A percentile compares a stretch with the other conserved stretches of the same genome.
Conservation (phyloP, 2,329 filamentous ascomycete genomes). For the Stromatinia cepivora region DNA sequence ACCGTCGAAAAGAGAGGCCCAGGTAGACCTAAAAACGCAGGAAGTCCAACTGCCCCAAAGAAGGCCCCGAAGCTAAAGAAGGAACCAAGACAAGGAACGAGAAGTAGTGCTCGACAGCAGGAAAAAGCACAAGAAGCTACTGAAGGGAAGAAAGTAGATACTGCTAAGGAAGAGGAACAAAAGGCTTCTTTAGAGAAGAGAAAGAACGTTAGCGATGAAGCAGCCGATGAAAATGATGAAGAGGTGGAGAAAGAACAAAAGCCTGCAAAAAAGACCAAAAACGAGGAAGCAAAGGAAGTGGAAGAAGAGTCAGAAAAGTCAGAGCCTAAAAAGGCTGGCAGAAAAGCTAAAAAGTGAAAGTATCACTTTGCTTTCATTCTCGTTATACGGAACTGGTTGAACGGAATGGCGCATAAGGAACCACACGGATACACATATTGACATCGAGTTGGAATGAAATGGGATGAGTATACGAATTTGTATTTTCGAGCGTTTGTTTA, state of each 20-base stretch:
- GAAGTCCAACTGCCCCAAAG: background rate
- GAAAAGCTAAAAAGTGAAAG: constrained; percentile 20
- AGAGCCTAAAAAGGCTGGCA: background rate
- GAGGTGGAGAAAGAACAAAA: constrained; percentile 1
- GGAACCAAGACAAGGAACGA: constrained; percentile 28
- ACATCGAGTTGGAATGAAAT: background rate
- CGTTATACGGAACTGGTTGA: background rate
- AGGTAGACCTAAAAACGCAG: constrained; percentile 12
- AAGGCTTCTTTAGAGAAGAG: constrained; percentile 10
- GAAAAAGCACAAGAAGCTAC: constrained; percentile 25
- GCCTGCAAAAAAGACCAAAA: constrained; percentile 17
- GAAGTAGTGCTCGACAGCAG: constrained; percentile 28
- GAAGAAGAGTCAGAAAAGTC: constrained; percentile 1
- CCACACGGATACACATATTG: background rate
- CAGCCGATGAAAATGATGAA: constrained; percentile 1
- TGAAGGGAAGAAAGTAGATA: constrained; percentile 31
- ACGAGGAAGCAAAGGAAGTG: background rate
- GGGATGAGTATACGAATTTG: background rate
- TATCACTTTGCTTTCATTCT: background rate
- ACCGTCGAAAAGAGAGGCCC: constrained; percentile 9
- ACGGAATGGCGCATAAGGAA: background rate
- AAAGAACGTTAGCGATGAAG: constrained; percentile 7
- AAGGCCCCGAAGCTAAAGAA: constrained; percentile 24
- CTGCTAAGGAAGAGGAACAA: background rate
- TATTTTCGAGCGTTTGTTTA: background rate